Base-by-base conservation (phyloP, 2,329 filamentous ascomycete genomes). In the Fusarium paranaense region DNA sequence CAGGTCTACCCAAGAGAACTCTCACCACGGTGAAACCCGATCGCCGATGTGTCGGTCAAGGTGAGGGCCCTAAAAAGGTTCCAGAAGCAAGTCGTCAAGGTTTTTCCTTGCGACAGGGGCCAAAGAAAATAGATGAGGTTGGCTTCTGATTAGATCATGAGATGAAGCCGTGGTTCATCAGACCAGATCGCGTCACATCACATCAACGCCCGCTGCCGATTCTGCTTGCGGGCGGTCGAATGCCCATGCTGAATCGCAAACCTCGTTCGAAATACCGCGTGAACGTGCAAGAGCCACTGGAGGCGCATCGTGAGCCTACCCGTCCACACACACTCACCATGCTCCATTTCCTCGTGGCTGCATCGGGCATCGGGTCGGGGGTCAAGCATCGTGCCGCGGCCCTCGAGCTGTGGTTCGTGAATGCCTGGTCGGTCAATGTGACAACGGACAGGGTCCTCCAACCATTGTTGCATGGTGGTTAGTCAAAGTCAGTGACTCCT, bases 101-200 rank as follows among this genome's bases (percentile, higher is more conserved):
- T 8, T 18, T 57, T 56, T 45, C 47, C 50, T 52, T 64, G 62
- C 18, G 11, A 20, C 35, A 37, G 37, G 45, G 47, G 16, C 22
- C 47, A 25, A 56, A 27, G 47, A 27, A 10, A 52, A 52, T 30
- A 27, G 25, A 14, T 52, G 47, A 52, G 47, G 60, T 33, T 45
- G 38, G 30, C 52, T 42, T 54, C 35, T 54, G 47, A 25, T 64
- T 20, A 20, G 50, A 33, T 70, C 66, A 69, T 61, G 54, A 64
- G 54, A 56, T 62, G 37, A 20, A 68, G 52, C 37, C 11, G 59
- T n/a, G 37, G 60, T n/a, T 64, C 59, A 74, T 75, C 72, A 73
- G 72, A 60, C 69, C 72, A 73, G 62, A 75, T 70, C 63, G 69
- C 54, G 56, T 33, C 60, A 69, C 60, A 52, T 33, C 62, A 69